Base-by-base conservation (phyloP, 2,329 filamentous ascomycete species). In the Pseudogymnoascus sp. region DNA sequence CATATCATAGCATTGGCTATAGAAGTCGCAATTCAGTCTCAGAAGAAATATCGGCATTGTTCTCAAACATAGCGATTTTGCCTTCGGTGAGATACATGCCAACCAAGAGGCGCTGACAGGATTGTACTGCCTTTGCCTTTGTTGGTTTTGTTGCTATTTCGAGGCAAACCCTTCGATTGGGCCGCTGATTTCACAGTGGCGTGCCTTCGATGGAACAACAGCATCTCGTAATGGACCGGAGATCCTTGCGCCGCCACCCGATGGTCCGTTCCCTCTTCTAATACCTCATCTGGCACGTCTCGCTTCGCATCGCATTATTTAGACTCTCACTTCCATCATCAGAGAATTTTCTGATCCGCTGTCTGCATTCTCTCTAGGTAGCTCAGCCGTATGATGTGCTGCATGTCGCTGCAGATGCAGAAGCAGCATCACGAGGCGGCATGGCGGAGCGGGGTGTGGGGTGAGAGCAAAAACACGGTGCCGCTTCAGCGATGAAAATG, bases 391-490 rank as follows among this genome's bases (percentile, higher is more conserved):
- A 33, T 50, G 44, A 31, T 50, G 41, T 50, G 44, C n/a, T 31
- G 44, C 44, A 54, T 54, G 44, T 33, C 44, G n/a, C 26, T 54
- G 26, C 26, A 54, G 44, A 33, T 54, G 47, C 29, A 33, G 47
- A 54, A 4, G 29, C 26, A 17, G 33, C 47, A 54, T 54, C 29
- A 54, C 29, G 44, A 54, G 26, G 44, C 13, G 24, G 24, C 10
- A 50, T 33, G 44, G 44, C 44, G 26, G 26, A 54, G 44, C 44
- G 44, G 44, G 44, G 44, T 54, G 44, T 33, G 47, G 47, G 47
- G 47, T 21, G 21, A 21, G 29, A 24, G 44, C 5, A 2, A 9
- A 33, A 33, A 54, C 47, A 54, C 47, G 26, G 47, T 54, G 47
- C 47, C 47, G 47, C 47, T 54, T 54, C 47, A 54, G 5, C n/a